Evolutionary conservation across 2,329 filamentous ascomycete species (phyloP).

Genomic region (Pseudogymnoascus sp.): DNA sequence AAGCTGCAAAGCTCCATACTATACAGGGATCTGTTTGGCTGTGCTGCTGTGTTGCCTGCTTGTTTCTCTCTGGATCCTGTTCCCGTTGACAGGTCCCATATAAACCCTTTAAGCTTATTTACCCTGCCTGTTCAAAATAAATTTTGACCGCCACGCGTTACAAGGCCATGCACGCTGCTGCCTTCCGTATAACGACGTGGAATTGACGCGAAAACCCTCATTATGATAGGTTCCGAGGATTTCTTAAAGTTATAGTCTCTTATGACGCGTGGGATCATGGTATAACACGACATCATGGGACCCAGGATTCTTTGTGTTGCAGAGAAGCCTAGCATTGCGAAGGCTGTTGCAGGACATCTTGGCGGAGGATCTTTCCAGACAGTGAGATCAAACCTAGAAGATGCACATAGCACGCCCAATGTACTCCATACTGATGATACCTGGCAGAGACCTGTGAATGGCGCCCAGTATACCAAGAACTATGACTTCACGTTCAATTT

Average conservation of each 20-base stretch:
- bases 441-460: slow-evolving; percentile 20
- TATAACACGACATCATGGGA: not conserved
- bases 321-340: slow-evolving; percentile 91
- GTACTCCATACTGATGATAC: slow-evolving; percentile 9
- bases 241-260: not conserved
- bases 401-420: not conserved
- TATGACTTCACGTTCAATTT: slow-evolving; percentile 91
- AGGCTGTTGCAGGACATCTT: slow-evolving; percentile 83
- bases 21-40: not conserved
- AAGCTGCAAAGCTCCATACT: not conserved
- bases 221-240: not conserved
- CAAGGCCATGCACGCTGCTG: not conserved
- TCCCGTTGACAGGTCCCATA: not conserved
- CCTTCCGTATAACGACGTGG: not conserved
- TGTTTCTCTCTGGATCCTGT: not conserved
- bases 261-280: not conserved
- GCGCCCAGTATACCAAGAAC: slow-evolving; percentile 73
- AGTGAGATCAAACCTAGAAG: slow-evolving; percentile 42
- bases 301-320: slow-evolving; percentile 64
- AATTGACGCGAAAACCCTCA: not conserved
- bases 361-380: slow-evolving; percentile 65
- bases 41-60: not conserved
- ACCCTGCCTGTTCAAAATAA: not conserved
- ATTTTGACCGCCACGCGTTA: not conserved
- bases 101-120: not conserved